Evolutionary conservation across 2,329 filamentous ascomycete genomes (phyloP), one percentile per base, ranked within the genome.

Genomic region (Nothopassalora personata): DNA sequence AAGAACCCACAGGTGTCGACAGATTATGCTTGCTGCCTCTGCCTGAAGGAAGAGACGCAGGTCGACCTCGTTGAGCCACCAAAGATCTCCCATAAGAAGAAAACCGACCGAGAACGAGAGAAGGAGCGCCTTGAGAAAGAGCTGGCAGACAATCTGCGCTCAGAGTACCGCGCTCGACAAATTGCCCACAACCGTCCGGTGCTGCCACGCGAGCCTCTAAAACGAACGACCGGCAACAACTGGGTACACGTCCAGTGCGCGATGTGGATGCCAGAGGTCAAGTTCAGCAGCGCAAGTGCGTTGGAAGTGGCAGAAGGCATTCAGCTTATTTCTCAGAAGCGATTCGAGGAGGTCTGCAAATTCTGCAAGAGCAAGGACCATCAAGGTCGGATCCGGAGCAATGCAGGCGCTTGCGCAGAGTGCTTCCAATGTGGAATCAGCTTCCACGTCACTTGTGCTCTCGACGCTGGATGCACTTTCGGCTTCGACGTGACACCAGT

Each of bases 201-300:
- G 36, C 84, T 90, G 64, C 94, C 94, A 28, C 85, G 94, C 51
- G 94, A 97, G 72, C 88, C 94, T 3, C 79, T 99, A 63, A 99
- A 99, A 76, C 86, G 90, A 52, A 99, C 94, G 0, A 90, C 89
- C 4, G 91, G 95, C 72, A 97, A 97, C 76, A 97, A 97, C 70
- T 99, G 94, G 94, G 90, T 97, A 15, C 94, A 99, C 72, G 91
- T 97, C 30, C 87, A 88, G 39, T 99, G 94, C 71, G 92, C 94
- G 1, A 80, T 96, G 18, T 97, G 90, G 86, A 92, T 89, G 10
- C 86, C 91, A 0, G 94, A 99, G 74, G 87, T 96, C 68, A 94
- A 92, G 70, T 99, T 97, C 73, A 92, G 89, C 62, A 90, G 90
- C 67, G 88, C 91, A 18, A 86, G 87, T 68, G 85, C 88, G 18